These are phyloP conservation scores for Gastrodia elata DNA, from an alignment of 106 monocot species.

Conservation along the genomic window DNA sequence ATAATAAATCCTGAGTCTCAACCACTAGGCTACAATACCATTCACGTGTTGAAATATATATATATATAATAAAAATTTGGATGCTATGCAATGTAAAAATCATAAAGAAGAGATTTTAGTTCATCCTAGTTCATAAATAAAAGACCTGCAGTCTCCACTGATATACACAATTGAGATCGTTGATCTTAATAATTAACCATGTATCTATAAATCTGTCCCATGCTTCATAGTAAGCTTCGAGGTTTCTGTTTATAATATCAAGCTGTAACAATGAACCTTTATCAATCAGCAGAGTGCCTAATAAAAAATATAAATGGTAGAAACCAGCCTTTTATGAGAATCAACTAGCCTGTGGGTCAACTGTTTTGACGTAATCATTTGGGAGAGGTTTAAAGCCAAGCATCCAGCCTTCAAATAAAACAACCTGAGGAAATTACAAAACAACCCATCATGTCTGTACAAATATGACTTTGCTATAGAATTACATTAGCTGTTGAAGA, in stretches of 20 bases:
- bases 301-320: neutral
- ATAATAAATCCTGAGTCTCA: too few relatives aligned
- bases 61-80: neutral
- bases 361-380: conserved; percentile 68
- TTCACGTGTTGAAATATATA: too few relatives aligned
- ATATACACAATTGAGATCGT: conserved; percentile 78
- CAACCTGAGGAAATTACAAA: conserved; percentile 42
- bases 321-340: neutral
- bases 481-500: too few relatives aligned
- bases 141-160: conserved; percentile 81
- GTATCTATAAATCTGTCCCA: conserved; percentile 83
- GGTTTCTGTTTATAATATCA: conserved; percentile 87
- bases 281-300: neutral
- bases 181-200: conserved; percentile 92
- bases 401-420: conserved; percentile 99
- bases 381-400: conserved; percentile 96
- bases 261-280: conserved; percentile 45
- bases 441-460: neutral
- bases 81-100: neutral
- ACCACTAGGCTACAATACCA: too few relatives aligned
- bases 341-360: conserved; percentile 77
- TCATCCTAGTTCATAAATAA: neutral
- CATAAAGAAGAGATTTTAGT: neutral
- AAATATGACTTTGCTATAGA: neutral
- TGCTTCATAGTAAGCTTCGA: conserved; percentile 76